phyloP scores from a whole-genome alignment of 805 yeast genomes.

The Cephaloascus fragrans region DNA sequence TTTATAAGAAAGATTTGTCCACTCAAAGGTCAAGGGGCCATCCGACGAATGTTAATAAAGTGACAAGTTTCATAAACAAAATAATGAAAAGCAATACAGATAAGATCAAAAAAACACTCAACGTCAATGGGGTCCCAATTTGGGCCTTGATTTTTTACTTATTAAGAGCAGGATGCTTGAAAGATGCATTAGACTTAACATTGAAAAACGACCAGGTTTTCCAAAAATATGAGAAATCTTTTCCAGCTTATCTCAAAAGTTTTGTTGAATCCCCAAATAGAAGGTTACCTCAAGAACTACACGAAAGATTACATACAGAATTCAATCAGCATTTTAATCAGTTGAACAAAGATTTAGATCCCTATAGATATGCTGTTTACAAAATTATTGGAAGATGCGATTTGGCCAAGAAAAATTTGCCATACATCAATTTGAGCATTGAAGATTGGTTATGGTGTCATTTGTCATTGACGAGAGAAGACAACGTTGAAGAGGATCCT shows the following conservation, averaged over 20 bases:
- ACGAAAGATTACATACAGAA: conserved; percentile 64
- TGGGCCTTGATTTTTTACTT: conserved; percentile 89
- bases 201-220: conserved; percentile 57
- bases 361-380: conserved; percentile 82
- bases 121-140: conserved; percentile 77
- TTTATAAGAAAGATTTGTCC: conserved; percentile 47
- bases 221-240: conserved; percentile 76
- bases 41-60: conserved; percentile 66
- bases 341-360: conserved; percentile 62
- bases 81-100: conserved; percentile 19
- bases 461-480: conserved; percentile 63
- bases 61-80: conserved; percentile 44
- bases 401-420: conserved; percentile 53
- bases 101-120: conserved; percentile 12
- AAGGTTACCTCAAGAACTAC: conserved; percentile 54
- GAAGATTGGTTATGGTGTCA: conserved; percentile 99
- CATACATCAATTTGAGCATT: conserved; percentile 62
- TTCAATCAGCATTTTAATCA: conserved; percentile 70
- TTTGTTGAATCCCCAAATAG: conserved; percentile 46
- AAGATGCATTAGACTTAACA: conserved; percentile 70
- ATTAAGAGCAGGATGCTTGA: conserved; percentile 70
- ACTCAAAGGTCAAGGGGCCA: conserved; percentile 18
- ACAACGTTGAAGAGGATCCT: conserved; percentile 33
- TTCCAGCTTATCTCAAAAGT: conserved; percentile 69
- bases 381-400: conserved; percentile 90